Percentiles rank a stretch among this genome's conserved stretches.
Evolutionary conservation across 805 yeast genomes (phyloP).

Genomic region (Wickerhamia fluorescens): DNA sequence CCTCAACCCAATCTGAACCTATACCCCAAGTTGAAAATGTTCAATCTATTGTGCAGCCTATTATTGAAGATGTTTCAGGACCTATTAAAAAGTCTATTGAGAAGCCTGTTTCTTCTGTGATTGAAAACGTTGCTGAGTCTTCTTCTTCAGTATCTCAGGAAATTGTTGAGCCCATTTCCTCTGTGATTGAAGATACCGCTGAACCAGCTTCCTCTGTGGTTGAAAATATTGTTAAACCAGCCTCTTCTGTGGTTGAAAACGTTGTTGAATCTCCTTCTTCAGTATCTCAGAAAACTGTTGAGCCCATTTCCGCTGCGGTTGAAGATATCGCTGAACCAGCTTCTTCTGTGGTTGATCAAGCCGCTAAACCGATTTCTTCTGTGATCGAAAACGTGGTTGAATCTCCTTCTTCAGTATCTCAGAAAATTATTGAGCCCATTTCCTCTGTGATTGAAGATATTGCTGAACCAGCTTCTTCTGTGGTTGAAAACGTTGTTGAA

Average conservation of each 20-base stretch:
- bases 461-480: constrained; percentile 1
- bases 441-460: too few species aligned
- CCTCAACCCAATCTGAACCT: too few species aligned
- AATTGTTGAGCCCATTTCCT: too few species aligned
- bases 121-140: too few species aligned
- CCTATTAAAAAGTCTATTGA: neutral
- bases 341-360: constrained; percentile 3
- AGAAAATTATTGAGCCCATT: too few species aligned
- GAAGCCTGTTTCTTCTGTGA: neutral
- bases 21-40: constrained; percentile 1
- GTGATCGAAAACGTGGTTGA: too few species aligned
- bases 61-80: neutral
- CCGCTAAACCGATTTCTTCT: constrained; percentile 1
- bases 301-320: neutral
- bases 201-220: too few species aligned
- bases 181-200: too few species aligned
- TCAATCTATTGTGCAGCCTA: too few species aligned
- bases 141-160: too few species aligned
- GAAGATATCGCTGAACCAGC: constrained; percentile 3
- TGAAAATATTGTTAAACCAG: constrained; percentile 1
- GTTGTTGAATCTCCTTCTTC: neutral
- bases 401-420: too few species aligned
- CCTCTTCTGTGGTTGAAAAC: constrained; percentile 1
- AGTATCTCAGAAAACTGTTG: neutral
- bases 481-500: neutral